Conservation (phyloP, 1,284 basidiomycete genomes). For the Marasmius sp. region DNA sequence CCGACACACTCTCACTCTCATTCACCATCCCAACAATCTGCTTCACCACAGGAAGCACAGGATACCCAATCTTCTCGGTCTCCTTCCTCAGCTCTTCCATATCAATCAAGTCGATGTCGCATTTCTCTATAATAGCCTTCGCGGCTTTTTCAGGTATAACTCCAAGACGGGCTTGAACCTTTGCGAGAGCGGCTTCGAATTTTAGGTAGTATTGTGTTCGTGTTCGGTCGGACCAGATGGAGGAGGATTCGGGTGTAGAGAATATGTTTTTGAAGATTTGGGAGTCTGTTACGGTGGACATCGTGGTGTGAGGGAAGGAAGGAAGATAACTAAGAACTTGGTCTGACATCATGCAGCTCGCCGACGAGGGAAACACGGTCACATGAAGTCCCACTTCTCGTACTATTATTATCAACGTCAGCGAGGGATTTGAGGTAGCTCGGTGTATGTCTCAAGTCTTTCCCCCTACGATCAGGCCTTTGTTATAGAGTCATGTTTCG, state of each 20-base stretch:
- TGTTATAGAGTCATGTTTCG: too few species aligned
- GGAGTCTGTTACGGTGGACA: slow-evolving; percentile 32
- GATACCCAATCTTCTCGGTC: slow-evolving; percentile 42
- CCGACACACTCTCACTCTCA: slow-evolving; percentile 25
- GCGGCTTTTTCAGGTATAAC: slow-evolving; percentile 40
- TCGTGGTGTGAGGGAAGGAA: slow-evolving; percentile 5
- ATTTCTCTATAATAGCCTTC: slow-evolving; percentile 30
- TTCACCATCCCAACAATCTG: slow-evolving; percentile 40
- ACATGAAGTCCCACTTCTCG: too few species aligned
- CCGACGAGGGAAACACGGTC: too few species aligned
- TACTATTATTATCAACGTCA: too few species aligned
- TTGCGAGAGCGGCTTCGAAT: slow-evolving; percentile 39
- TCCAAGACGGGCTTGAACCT: slow-evolving; percentile 32
- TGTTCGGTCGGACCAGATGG: slow-evolving; percentile 40
- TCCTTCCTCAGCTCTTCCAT: slow-evolving; percentile 36
- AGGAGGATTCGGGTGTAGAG: slow-evolving; percentile 33
- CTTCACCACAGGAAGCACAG: slow-evolving; percentile 40
- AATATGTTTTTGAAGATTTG: slow-evolving; percentile 38
- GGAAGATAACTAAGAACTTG: too few species aligned
- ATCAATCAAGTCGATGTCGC: slow-evolving; percentile 34
- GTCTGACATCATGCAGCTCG: too few species aligned
- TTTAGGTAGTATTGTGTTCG: slow-evolving; percentile 37
- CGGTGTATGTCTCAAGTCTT: too few species aligned
- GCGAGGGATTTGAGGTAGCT: too few species aligned
- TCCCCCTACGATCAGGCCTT: too few species aligned